Evolutionary conservation across 495 filamentous ascomycete genomes (phyloP).

Genomic region (Alectoria sarmentosa): DNA sequence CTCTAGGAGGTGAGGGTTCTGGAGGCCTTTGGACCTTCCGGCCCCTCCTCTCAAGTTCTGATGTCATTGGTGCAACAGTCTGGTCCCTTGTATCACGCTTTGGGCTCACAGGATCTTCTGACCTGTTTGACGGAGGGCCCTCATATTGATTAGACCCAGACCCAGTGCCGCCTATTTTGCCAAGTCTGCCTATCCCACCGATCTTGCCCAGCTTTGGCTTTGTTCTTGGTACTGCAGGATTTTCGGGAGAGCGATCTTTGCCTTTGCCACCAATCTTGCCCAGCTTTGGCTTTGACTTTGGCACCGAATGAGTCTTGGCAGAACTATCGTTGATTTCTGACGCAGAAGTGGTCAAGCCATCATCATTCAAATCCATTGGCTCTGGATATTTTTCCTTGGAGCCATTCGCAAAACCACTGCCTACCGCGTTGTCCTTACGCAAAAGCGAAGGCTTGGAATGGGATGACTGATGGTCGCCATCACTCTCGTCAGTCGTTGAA

Average conservation of each 20-base stretch:
- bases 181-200: conserved; percentile 20
- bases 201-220: conserved; percentile 27
- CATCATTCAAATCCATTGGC: neutral
- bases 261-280: neutral
- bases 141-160: neutral
- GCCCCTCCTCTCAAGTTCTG: conserved; percentile 23
- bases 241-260: neutral
- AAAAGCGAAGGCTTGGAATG: neutral
- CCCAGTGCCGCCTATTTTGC: conserved; percentile 9
- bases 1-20: conserved; percentile 14
- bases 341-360: neutral
- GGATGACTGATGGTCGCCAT: conserved; percentile 15
- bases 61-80: conserved; percentile 24
- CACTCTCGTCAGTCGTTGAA: conserved; percentile 25
- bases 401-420: neutral
- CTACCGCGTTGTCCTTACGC: neutral
- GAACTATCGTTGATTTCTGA: neutral
- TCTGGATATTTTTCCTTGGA: neutral
- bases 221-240: conserved; percentile 16
- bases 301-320: neutral
- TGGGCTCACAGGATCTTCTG: neutral
- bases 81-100: neutral
- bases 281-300: neutral
- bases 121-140: neutral
- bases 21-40: conserved; percentile 25